A percentile compares a stretch with the other conserved stretches of the same genome.
Evolutionary conservation across 2,329 filamentous ascomycete species (phyloP).

Genomic region (Penicillium sp.): DNA sequence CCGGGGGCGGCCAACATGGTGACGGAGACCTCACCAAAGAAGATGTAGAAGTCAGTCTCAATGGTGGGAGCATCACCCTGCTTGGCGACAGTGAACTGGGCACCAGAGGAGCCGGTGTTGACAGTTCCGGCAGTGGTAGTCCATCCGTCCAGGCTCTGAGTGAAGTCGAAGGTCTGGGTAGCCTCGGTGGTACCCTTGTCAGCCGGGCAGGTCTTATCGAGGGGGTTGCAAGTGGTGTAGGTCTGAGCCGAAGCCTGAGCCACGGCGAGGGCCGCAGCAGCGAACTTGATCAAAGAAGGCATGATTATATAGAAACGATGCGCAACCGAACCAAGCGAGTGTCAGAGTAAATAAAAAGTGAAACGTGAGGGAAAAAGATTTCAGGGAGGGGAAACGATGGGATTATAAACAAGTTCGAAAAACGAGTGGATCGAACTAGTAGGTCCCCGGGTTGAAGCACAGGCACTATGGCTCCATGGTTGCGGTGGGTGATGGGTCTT

Average conservation of each 20-base stretch:
- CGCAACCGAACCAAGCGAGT: neutral
- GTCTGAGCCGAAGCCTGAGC: slow-evolving; percentile 64
- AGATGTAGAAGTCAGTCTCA: slow-evolving; percentile 90
- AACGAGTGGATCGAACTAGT: slow-evolving; percentile 11
- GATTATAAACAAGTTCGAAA: slow-evolving; percentile 1
- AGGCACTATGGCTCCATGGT: slow-evolving; percentile 1
- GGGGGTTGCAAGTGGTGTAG: slow-evolving; percentile 72
- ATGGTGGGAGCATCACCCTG: slow-evolving; percentile 85
- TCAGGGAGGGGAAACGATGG: neutral
- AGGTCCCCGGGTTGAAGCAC: slow-evolving; percentile 2
- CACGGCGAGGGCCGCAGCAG: slow-evolving; percentile 31
- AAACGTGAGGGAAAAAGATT: neutral
- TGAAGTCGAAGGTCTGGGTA: slow-evolving; percentile 39
- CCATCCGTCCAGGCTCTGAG: slow-evolving; percentile 60
- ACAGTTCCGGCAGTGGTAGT: slow-evolving; percentile 67
- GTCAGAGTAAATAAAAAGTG: neutral
- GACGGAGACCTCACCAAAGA: slow-evolving; percentile 90
- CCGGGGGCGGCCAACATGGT: slow-evolving; percentile 84
- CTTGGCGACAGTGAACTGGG: slow-evolving; percentile 73
- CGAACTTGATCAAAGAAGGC: slow-evolving; percentile 33
- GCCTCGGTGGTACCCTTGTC: slow-evolving; percentile 66
- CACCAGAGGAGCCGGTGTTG: slow-evolving; percentile 69
- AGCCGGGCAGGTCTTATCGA: slow-evolving; percentile 58
- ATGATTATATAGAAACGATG: slow-evolving; percentile 18
- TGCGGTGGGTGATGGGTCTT: slow-evolving; percentile 3